Conservation (phyloP, 2,329 filamentous ascomycete species). For the Talaromyces marneffei region DNA sequence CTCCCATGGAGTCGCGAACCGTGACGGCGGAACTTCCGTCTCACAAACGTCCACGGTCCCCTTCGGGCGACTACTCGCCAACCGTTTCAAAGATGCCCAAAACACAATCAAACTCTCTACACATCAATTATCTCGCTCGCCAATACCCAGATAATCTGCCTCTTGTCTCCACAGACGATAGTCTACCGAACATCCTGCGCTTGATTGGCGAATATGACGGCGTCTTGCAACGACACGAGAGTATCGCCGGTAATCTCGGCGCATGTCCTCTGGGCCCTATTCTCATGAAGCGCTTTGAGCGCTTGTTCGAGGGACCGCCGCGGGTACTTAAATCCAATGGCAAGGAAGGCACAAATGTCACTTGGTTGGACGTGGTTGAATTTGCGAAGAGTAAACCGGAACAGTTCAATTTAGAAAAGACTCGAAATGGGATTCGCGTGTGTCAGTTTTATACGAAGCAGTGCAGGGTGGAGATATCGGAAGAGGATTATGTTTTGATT, state of each 20-base stretch:
- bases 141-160: constrained; percentile 58
- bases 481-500: constrained; percentile 82
- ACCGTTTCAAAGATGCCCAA: constrained; percentile 49
- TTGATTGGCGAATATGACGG: constrained; percentile 78
- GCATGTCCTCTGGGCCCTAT: constrained; percentile 77
- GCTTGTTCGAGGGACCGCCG: constrained; percentile 76
- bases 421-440: constrained; percentile 61
- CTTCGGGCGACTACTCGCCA: constrained; percentile 35
- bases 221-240: constrained; percentile 78
- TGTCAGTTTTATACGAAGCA: constrained; percentile 81
- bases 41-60: constrained; percentile 43
- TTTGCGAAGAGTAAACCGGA: constrained; percentile 75
- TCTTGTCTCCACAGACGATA: constrained; percentile 60
- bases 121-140: constrained; percentile 63
- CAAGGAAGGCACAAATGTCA: constrained; percentile 58
- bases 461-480: constrained; percentile 73
- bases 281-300: constrained; percentile 77
- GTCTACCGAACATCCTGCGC: constrained; percentile 65
- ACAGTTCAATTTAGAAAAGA: constrained; percentile 68
- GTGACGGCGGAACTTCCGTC: constrained; percentile 31
- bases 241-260: constrained; percentile 76
- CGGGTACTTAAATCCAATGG: constrained; percentile 58
- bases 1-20: constrained; percentile 31
- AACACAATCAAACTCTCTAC: constrained; percentile 53
- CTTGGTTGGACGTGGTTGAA: constrained; percentile 80